phyloP scores from a whole-genome alignment of 768 basidiomycete genomes.

The Suillus fuscotomentosus region DNA sequence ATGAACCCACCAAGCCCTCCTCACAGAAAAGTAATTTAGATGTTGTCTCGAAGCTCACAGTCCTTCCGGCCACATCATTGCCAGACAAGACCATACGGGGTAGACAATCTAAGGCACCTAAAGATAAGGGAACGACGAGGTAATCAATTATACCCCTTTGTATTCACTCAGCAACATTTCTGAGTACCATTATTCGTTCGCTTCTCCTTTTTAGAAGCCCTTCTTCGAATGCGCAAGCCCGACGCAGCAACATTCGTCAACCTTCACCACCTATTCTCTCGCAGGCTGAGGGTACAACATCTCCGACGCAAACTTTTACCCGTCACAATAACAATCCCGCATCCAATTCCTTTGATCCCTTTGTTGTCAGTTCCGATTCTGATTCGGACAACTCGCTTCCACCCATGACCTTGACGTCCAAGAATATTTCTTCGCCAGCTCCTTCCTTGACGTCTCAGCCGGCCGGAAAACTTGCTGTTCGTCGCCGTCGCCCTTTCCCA shows the following conservation, averaged over 20 bases:
- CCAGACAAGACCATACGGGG: conserved; percentile 32
- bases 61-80: conserved; percentile 15
- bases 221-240: conserved; percentile 42
- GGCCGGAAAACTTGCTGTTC: conserved; percentile 55
- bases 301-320: conserved; percentile 22
- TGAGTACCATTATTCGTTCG: not conserved
- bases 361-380: conserved; percentile 45
- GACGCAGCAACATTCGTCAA: conserved; percentile 57
- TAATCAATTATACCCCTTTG: conserved; percentile 17
- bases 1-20: conserved; percentile 31
- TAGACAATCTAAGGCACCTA: conserved; percentile 36
- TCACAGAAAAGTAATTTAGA: conserved; percentile 25
- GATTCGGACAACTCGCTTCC: conserved; percentile 40
- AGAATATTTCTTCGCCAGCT: conserved; percentile 17
- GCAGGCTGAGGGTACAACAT: conserved; percentile 60
- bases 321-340: conserved; percentile 31
- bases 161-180: not conserved
- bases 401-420: conserved; percentile 27
- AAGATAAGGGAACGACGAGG: conserved; percentile 45
- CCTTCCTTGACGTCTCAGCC: conserved; percentile 48
- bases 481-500: conserved; percentile 47
- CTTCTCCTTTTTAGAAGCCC: conserved; percentile 36
- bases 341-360: conserved; percentile 45
- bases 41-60: conserved; percentile 31
- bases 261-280: conserved; percentile 59